Base-by-base conservation (phyloP, 208 protist species). In the Trypanosoma scelopori region DNA sequence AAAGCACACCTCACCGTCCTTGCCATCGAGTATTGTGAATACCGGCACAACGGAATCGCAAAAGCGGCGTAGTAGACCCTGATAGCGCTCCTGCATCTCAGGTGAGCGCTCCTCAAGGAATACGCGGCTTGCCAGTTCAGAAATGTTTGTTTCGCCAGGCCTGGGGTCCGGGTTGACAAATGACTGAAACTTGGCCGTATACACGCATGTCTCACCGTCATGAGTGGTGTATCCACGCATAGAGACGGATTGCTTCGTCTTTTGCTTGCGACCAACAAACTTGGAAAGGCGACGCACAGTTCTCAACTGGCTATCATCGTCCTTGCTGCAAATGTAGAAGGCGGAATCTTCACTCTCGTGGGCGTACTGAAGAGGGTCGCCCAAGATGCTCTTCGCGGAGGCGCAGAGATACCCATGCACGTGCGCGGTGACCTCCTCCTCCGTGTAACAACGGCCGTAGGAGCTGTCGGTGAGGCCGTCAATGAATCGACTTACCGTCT, bases 261-360 rank as follows among this genome's bases (percentile, higher is more conserved):
- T 18, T 20, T 74, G 58, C 32, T 65, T 53, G 12, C 76, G 65
- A 41, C 66, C 76, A 7, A 85, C 71, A 62, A 89, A 90, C 49
- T 60, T 45, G 27, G 79, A 65, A 57, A 94, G 72, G 48, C 77
- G 76, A 46, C 85, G 85, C 49, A 92, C 68, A 73, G 85, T 78
- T 6, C 59, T 50, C 32, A 89, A 60, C 48, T 79, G 81, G 35
- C 42, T 81, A 16, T 58, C 35, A 42, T 70, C 66, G 35, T 75
- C 74, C 53, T 85, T 88, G 56, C 57, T 59, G 71, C 84, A 91
- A 62, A 94, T 81, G 73, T 87, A 91, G 74, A 92, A 92, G 48
- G 85, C 88, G 32, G 28, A 58, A 32, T 60, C 28, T 37, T 71
- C 69, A 13, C 51, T 63, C 62, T 89, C 81, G 71, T 89, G 79